Evolutionary conservation across 176 grass and related monocot species (phyloP), one percentile per base, ranked within the genome.

Genomic region (Neostapfia colusana): DNA sequence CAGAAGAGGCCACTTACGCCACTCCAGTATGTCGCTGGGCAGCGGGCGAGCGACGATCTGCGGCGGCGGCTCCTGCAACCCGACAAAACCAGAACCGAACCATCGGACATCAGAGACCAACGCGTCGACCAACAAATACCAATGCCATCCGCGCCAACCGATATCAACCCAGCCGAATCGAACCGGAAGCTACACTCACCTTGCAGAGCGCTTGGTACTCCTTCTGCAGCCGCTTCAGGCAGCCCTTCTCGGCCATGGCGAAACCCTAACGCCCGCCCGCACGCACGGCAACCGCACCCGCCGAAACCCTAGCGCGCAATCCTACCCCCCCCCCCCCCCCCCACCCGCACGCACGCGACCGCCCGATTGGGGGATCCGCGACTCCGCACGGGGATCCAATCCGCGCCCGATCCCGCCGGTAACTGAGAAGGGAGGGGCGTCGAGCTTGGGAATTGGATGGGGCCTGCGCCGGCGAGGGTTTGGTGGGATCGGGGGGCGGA

Each of bases 141-240:
- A 34, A 11, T 17, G 17, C 1, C 7, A 2, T n/a, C 48, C 27
- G 7, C 10, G 48, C 7, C 42, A 13, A 77, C 41, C 55, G 77
- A 44, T 3, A 0, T 31, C 12, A 63, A 69, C 38, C 79, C 31
- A 35, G 48, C 31, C 31, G 16, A 42, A 73, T 3, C 7, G 65
- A 38, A 24, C 8, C 5, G 42, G 8, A 10, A 2, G 54, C 72
- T n/a, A 31, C 31, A 3, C 70, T 72, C 72, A 99, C 96, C 92
- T 95, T 95, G 74, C 96, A 99, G 53, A 99, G 88, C 76, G 92
- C 85, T 80, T 90, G 96, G 85, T 90, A 99, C 84, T 99, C 96
- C 92, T 92, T 99, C 75, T 92, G 96, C 66, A 99, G 96, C 65
- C 96, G 96, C 77, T 95, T 99, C 15, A 99, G 81, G 82, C 96